Conservation (phyloP, 2,329 filamentous ascomycete species). For the Huntiella savannae region DNA sequence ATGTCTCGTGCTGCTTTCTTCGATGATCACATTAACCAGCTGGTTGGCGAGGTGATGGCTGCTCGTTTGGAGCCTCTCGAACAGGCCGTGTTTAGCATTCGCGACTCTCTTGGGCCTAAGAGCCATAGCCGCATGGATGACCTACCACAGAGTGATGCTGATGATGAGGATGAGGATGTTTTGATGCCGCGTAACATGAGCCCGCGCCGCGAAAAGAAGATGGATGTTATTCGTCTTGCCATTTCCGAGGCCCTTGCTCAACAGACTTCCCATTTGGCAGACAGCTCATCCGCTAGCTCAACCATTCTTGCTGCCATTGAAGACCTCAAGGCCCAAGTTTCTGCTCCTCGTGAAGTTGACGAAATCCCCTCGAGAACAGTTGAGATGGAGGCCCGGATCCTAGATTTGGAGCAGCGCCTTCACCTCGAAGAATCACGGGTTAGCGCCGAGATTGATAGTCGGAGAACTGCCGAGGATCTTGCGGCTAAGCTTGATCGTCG, state of each 20-base stretch:
- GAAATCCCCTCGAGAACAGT: conserved; percentile 31
- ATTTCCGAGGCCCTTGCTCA: conserved; percentile 54
- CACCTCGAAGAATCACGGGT: conserved; percentile 27
- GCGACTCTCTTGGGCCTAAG: conserved; percentile 42
- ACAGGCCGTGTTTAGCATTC: conserved; percentile 56
- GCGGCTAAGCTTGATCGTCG: conserved; percentile 34
- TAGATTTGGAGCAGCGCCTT: conserved; percentile 39
- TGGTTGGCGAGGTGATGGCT: conserved; percentile 62
- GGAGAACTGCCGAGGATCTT: conserved; percentile 33
- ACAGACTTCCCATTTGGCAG: conserved; percentile 26
- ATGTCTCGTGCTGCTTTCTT: conserved; percentile 72
- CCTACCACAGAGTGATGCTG: conserved; percentile 66
- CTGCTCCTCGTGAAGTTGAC: conserved; percentile 29
- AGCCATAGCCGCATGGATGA: conserved; percentile 45
- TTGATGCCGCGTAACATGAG: conserved; percentile 50
- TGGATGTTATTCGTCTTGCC: conserved; percentile 62
- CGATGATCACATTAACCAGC: conserved; percentile 69
- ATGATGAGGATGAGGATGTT: conserved; percentile 75
- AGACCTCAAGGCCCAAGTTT: conserved; percentile 28
- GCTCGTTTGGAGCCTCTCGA: conserved; percentile 66
- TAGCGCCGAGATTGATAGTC: conserved; percentile 29
- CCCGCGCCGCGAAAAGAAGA: conserved; percentile 54
- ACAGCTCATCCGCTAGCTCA: conserved; percentile 20
- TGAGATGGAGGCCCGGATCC: conserved; percentile 39
- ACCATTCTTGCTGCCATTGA: conserved; percentile 44